These are phyloP conservation scores for Skeletonema costatum DNA, from an alignment of 108 stramenopile genomes.

Conservation along the genomic window DNA sequence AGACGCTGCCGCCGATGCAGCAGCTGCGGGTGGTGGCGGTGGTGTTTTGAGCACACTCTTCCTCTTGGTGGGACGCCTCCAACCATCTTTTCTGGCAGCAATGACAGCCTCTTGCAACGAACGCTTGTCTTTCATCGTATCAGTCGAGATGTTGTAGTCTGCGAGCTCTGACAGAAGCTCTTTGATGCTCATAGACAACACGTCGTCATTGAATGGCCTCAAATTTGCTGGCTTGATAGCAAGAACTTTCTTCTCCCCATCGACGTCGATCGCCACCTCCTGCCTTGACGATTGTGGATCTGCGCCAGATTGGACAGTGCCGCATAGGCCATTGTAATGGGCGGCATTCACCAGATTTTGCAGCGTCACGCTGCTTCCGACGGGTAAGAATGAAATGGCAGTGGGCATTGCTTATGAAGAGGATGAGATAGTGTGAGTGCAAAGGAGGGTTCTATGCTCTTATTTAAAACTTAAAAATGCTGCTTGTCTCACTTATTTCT, in stretches of 20 bases:
- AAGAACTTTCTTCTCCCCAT: slow-evolving; percentile 20
- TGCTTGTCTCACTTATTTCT: too few relatives aligned
- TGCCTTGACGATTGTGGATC: slow-evolving; percentile 35
- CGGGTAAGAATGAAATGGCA: slow-evolving; percentile 18
- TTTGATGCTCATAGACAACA: background rate
- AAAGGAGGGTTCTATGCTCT: too few relatives aligned
- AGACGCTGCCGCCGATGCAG: background rate
- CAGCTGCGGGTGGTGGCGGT: background rate
- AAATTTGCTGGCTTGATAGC: slow-evolving; percentile 50
- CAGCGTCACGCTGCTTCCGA: slow-evolving; percentile 52
- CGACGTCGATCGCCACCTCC: slow-evolving; percentile 41
- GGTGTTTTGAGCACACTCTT: background rate
- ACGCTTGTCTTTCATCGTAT: background rate
- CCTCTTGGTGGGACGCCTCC: background rate
- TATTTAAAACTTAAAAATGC: too few relatives aligned
- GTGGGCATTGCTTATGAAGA: background rate
- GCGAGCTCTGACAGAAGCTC: background rate
- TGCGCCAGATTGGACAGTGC: slow-evolving; percentile 37
- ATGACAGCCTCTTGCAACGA: background rate
- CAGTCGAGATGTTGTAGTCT: background rate
- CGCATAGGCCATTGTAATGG: slow-evolving; percentile 57
- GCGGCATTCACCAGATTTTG: slow-evolving; percentile 46
- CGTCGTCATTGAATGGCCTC: background rate
- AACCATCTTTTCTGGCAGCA: background rate
- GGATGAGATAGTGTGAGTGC: too few relatives aligned